Base-by-base conservation (phyloP, 1,284 basidiomycete species). In the Termitomyces sp. region DNA sequence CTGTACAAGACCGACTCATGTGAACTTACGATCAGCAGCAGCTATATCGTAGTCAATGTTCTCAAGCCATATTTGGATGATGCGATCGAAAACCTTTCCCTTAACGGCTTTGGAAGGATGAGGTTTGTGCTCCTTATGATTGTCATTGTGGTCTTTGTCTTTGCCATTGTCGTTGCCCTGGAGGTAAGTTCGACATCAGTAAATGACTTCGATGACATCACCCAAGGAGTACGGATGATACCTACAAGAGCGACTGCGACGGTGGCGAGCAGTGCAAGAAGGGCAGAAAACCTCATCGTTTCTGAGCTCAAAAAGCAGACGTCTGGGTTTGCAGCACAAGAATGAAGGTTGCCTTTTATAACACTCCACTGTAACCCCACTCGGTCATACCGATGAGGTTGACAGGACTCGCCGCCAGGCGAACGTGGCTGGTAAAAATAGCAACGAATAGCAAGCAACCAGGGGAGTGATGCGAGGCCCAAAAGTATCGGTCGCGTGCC, bases 31-130 rank as follows among this genome's bases (percentile, higher is more conserved):
- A 49, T 56, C 52, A 33, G 41, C 49, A 11, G 46, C 30, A 4
- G 65, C 62, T 8, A 30, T 46, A 21, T 43, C 50, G 33, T 66
- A 85, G 60, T 85, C 74, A 33, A 77, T 81, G 64, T 86, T 86
- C 63, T 84, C 81, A 28, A 84, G 64, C 77, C 77, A 81, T 39
- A 76, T 73, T 46, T 68, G 18, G n/a, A 81, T 70, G 63, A 80
- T 72, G 6, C 79, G 71, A 60, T 83, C 74, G 61, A 84, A 84
- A 8, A 66, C 71, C 47, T 53, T 57, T 42, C 57, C 57, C 30
- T 54, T 67, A 65, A 46, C 81, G 9, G 35, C 24, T 14, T 43
- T 38, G 3, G 19, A 10, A 18, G 24, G 14, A 28, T 38, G 31
- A 34, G 26, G 37, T 14, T 39, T 24, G 28, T 38, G 37, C 9